Evolutionary conservation across 306 rosid species (phyloP).

Genomic region (Macrotyloma uniflorum): DNA sequence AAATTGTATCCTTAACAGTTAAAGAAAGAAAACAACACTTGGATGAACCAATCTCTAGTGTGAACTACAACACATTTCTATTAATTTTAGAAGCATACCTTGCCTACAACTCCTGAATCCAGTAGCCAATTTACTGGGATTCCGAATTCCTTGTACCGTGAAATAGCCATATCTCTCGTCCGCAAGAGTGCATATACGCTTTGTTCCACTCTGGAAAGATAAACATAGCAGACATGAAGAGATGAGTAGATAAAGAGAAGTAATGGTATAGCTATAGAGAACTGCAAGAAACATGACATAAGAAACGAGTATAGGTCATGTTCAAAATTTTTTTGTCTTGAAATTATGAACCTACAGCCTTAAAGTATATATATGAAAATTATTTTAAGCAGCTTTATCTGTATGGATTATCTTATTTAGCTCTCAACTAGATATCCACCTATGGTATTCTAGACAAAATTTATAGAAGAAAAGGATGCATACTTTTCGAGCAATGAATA

Average conservation of each 20-base stretch:
- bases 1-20: background rate
- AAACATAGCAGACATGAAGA: slow-evolving; percentile 2
- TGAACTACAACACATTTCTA: background rate
- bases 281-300: background rate
- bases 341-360: slow-evolving; percentile 4
- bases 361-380: slow-evolving; percentile 2
- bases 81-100: slow-evolving; percentile 57
- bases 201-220: slow-evolving; percentile 75
- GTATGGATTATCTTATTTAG: background rate
- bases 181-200: slow-evolving; percentile 89
- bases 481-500: slow-evolving; percentile 97
- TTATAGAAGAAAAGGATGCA: slow-evolving; percentile 40
- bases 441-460: slow-evolving; percentile 26
- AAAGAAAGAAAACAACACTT: background rate
- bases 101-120: slow-evolving; percentile 97
- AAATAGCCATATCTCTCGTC: slow-evolving; percentile 96
- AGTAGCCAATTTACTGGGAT: slow-evolving; percentile 87
- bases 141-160: slow-evolving; percentile 91
- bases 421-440: slow-evolving; percentile 10
- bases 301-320: background rate
- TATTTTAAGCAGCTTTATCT: slow-evolving; percentile 3
- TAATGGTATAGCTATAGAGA: background rate
- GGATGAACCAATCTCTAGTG: background rate
- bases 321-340: background rate
- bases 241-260: slow-evolving; percentile 9